A percentile compares a stretch with the other conserved stretches of the same genome.
phyloP scores from a whole-genome alignment of 306 rosid species.

The Rubus idaeus region DNA sequence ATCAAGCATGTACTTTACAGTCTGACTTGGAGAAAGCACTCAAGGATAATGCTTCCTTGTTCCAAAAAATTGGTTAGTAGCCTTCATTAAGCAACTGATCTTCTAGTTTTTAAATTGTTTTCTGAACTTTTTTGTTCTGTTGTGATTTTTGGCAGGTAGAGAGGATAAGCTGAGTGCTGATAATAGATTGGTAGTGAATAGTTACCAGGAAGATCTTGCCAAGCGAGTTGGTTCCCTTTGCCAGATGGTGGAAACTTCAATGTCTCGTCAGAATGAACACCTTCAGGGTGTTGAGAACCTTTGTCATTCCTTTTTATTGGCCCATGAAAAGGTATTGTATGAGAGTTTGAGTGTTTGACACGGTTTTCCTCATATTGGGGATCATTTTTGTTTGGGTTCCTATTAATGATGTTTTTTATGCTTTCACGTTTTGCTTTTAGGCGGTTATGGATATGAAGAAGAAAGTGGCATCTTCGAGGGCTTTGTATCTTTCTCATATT shows the following conservation, averaged over 20 bases:
- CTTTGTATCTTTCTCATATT: slow-evolving; percentile 59
- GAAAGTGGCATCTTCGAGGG: slow-evolving; percentile 59
- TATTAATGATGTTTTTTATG: not conserved
- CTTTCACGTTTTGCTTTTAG: slow-evolving; percentile 34
- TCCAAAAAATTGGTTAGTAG: slow-evolving; percentile 73
- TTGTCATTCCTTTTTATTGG: slow-evolving; percentile 58
- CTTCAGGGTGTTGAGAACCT: slow-evolving; percentile 70
- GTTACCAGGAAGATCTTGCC: slow-evolving; percentile 72
- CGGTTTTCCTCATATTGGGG: not conserved
- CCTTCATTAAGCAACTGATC: not conserved
- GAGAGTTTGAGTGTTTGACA: slow-evolving; percentile 4
- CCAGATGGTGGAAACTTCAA: slow-evolving; percentile 59
- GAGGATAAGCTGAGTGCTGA: slow-evolving; percentile 74
- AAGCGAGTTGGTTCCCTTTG: slow-evolving; percentile 74
- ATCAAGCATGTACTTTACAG: slow-evolving; percentile 71
- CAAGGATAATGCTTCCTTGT: slow-evolving; percentile 66
- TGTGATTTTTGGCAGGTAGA: slow-evolving; percentile 50
- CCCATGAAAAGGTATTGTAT: slow-evolving; percentile 63
- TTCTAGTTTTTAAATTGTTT: not conserved
- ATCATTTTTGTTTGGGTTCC: not conserved
- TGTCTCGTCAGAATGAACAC: slow-evolving; percentile 70
- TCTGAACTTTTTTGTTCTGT: not conserved
- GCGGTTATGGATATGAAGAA: slow-evolving; percentile 59
- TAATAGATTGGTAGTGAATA: slow-evolving; percentile 66
- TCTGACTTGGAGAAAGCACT: slow-evolving; percentile 87